Evolutionary conservation across 2,329 filamentous ascomycete species (phyloP).

Genomic region (Diaporthe australafricana): DNA sequence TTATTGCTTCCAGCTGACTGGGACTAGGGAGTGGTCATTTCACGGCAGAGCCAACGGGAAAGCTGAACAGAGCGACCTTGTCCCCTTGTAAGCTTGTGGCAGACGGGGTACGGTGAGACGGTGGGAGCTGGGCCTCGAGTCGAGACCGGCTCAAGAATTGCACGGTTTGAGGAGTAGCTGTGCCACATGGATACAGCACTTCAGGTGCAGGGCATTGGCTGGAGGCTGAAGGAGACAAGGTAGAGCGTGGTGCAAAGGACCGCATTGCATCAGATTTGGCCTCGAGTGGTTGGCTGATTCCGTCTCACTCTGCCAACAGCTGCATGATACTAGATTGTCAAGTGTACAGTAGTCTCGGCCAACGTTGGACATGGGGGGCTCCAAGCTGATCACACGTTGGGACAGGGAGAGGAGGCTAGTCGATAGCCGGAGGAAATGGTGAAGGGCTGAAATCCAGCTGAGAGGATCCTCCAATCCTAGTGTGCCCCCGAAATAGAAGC

Average conservation of each 20-base stretch:
- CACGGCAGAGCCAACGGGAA: constrained; percentile 28
- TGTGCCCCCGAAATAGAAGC: constrained; percentile 20
- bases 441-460: constrained; percentile 31
- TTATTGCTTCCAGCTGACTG: constrained; percentile 28
- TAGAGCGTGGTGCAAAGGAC: constrained; percentile 22
- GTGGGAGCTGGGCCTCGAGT: constrained; percentile 5
- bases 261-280: constrained; percentile 25
- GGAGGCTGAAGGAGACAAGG: constrained; percentile 26
- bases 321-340: constrained; percentile 26
- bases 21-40: constrained; percentile 17
- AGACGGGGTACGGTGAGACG: constrained; percentile 31
- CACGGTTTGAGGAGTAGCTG: constrained; percentile 28
- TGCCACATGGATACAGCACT: constrained; percentile 31
- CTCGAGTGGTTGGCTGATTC: constrained; percentile 27
- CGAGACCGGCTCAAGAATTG: constrained; percentile 13
- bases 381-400: constrained; percentile 26
- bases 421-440: constrained; percentile 7
- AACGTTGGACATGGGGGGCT: constrained; percentile 25
- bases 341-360: constrained; percentile 2
- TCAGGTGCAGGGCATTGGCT: constrained; percentile 29
- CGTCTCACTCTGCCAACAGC: constrained; percentile 25
- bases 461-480: constrained; percentile 31
- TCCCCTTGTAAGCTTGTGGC: constrained; percentile 29
- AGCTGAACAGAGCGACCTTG: constrained; percentile 18
- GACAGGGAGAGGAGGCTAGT: constrained; percentile 17